Conservation (phyloP, 139 green algal genomes). For the Tetratostichococcus sp. region DNA sequence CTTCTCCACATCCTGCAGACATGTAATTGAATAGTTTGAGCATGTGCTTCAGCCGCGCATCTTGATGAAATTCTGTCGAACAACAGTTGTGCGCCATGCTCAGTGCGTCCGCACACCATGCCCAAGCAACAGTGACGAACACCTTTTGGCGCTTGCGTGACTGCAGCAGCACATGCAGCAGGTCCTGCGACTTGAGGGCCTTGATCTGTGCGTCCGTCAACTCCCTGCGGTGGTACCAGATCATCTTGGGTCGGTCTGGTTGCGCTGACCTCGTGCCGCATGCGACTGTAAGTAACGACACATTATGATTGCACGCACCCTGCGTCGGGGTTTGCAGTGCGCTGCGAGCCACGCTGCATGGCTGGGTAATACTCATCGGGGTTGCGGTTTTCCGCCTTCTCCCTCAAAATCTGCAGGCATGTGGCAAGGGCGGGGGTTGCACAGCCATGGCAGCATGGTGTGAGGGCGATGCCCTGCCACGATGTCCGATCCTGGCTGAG, state of each 20-base stretch:
- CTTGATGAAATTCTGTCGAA: no score
- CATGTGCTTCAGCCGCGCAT: no score
- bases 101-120: no score
- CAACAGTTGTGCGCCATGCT: no score
- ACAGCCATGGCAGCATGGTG: no score
- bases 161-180: background rate
- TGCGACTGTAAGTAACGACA: no score
- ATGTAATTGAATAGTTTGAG: background rate
- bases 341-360: constrained; percentile 62
- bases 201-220: background rate
- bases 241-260: no score
- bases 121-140: no score
- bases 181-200: background rate
- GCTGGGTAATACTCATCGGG: constrained; percentile 99
- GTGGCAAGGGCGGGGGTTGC: no score
- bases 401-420: constrained; percentile 62
- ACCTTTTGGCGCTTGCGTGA: background rate
- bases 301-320: background rate
- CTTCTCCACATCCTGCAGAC: constrained; percentile 69
- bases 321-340: background rate
- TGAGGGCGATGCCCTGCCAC: no score
- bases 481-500: no score
- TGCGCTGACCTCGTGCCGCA: no score
- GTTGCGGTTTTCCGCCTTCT: constrained; percentile 93
- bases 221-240: background rate